Percentiles rank a stretch among this genome's conserved stretches.
These are phyloP conservation scores for Pugionium dolabratum DNA, from an alignment of 345 rosid genomes.

Conservation along the genomic window DNA sequence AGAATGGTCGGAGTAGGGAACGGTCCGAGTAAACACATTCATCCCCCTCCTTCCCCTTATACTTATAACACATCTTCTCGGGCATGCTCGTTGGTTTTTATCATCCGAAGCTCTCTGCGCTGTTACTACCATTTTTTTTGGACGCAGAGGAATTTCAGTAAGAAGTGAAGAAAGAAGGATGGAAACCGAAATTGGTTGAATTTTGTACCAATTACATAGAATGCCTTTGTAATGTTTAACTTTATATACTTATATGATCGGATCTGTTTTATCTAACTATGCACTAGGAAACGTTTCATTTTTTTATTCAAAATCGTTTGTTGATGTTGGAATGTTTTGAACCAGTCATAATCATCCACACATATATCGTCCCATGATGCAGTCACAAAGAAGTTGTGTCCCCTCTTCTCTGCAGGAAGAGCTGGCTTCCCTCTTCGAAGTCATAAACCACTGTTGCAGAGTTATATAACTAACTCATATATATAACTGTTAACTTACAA, in stretches of 20 bases:
- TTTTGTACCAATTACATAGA: constrained; percentile 34
- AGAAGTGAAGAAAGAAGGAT: constrained; percentile 8
- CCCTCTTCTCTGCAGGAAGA: constrained; percentile 48
- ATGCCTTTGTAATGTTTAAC: constrained; percentile 31
- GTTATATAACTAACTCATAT: no score
- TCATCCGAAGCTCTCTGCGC: constrained; percentile 40
- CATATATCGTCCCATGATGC: constrained; percentile 45
- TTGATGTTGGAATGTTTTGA: no score
- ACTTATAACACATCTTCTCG: constrained; percentile 34
- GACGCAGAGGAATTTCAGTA: constrained; percentile 31
- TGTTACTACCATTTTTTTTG: constrained; percentile 36
- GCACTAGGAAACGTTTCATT: no score
- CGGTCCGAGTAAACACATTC: constrained; percentile 65
- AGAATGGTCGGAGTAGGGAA: constrained; percentile 47
- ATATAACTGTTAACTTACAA: no score
- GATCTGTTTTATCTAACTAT: not conserved
- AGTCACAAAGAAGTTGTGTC: constrained; percentile 49
- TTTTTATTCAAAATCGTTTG: no score
- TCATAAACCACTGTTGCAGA: constrained; percentile 47
- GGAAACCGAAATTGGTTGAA: constrained; percentile 35
- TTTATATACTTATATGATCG: constrained; percentile 3
- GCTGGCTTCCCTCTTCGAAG: constrained; percentile 45
- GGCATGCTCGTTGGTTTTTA: constrained; percentile 45
- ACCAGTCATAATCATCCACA: constrained; percentile 48
- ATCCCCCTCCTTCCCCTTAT: constrained; percentile 3